Percentiles rank a stretch among this genome's conserved stretches.
Conservation (phyloP, 495 filamentous ascomycete species). For the Aspergillus sclerotiicarbonarius region DNA sequence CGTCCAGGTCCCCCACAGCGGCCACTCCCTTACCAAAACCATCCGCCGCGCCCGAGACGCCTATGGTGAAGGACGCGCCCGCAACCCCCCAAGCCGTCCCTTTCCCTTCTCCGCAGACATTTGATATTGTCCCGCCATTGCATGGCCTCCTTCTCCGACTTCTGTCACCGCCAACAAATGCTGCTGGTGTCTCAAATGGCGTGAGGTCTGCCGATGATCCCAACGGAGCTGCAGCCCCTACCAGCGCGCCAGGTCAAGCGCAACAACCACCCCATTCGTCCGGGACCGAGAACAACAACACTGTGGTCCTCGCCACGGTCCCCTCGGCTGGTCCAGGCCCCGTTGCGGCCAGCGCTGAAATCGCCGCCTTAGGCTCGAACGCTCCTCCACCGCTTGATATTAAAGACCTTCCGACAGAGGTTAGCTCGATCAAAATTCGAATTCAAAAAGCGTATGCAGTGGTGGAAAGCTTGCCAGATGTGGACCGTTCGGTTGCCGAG, state of each 20-base stretch:
- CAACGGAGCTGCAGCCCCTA: conserved; percentile 22
- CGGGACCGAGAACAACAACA: conserved; percentile 15
- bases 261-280: conserved; percentile 27
- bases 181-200: conserved; percentile 13
- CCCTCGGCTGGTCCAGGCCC: conserved; percentile 15
- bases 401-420: conserved; percentile 74
- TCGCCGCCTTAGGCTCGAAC: conserved; percentile 28
- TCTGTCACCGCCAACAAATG: conserved; percentile 38
- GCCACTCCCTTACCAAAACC: conserved; percentile 40
- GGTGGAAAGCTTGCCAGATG: conserved; percentile 69
- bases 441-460: conserved; percentile 72
- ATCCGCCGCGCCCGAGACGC: conserved; percentile 42
- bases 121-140: conserved; percentile 84
- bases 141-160: conserved; percentile 74
- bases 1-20: conserved; percentile 39
- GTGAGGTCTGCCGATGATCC: conserved; percentile 23
- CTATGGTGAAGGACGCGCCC: conserved; percentile 32
- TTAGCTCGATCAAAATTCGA: conserved; percentile 72
- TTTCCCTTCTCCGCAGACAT: conserved; percentile 57
- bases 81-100: conserved; percentile 49
- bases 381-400: conserved; percentile 55
- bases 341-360: conserved; percentile 21
- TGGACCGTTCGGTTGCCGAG: conserved; percentile 67
- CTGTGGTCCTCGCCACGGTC: conserved; percentile 23
- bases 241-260: conserved; percentile 23